Base-by-base conservation (phyloP, 108 stramenopile species). In the Fistulifera solaris region DNA sequence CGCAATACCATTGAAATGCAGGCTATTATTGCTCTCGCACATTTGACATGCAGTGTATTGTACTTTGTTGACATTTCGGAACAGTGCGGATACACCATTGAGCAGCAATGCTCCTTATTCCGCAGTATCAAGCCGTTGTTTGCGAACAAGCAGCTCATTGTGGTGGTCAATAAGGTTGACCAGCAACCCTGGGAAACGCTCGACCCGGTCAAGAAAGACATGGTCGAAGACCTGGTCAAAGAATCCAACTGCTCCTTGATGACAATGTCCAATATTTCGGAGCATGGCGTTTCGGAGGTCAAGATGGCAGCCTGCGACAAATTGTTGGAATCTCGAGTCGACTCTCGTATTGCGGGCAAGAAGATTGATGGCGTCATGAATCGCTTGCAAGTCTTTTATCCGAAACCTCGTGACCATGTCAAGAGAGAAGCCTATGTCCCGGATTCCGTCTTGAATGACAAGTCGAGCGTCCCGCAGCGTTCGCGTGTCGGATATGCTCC, bases 1-100 rank as follows among this genome's bases (percentile, higher is more conserved):
- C 70, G 96, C 21, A 99, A 99, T 68, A 98, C 96, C 26, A 99
- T 99, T 78, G 98, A 99, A 65, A 99, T 99, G 98, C 98, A 99
- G 72, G 95, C 98, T 46, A 94, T 99, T 42, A 99, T 97, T 48
- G 98, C 98, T 1, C 74, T 99, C 53, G 98, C 98, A 14, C 98
- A 99, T 59, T 86, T 99, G 66, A 93, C 92, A 40, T 97, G 94
- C 69, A 86, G 90, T 50, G 94, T 99, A 42, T 71, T 99, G 63
- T 99, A 94, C 76, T 96, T 99, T 71, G 73, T 97, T 40, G 98
- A 99, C 73, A 86, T 98, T 52, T 94, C 89, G 28, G 96, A 98
- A 65, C 94, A 97, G 64, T 99, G 98, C 78, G 98, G 98, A 15
- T 97, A 92, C 76, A 85, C 95, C 40, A 87, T 99, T 56, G 95